These are phyloP conservation scores for Aspergillus hortae DNA, from an alignment of 2,329 filamentous ascomycete genomes.

Conservation along the genomic window DNA sequence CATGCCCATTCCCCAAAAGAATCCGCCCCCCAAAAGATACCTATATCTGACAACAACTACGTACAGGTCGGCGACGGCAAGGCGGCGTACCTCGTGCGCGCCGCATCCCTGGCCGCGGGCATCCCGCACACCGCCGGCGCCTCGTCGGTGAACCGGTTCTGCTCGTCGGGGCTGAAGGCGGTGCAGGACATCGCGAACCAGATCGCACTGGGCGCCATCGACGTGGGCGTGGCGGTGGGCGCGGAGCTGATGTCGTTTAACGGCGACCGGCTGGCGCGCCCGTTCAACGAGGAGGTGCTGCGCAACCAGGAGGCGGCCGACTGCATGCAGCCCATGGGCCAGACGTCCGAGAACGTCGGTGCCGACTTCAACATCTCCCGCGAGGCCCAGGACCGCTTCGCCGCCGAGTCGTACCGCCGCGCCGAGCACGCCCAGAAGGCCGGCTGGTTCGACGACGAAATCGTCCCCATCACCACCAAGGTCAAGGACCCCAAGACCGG, in stretches of 20 bases:
- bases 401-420: slow-evolving; percentile 80
- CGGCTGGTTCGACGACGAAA: slow-evolving; percentile 91
- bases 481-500: slow-evolving; percentile 81
- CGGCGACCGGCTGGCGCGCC: slow-evolving; percentile 65
- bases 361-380: slow-evolving; percentile 82
- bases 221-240: slow-evolving; percentile 81
- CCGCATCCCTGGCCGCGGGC: slow-evolving; percentile 82
- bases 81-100: slow-evolving; percentile 86
- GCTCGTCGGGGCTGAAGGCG: slow-evolving; percentile 92
- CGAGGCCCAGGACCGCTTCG: slow-evolving; percentile 77
- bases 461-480: slow-evolving; percentile 77
- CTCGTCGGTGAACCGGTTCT: slow-evolving; percentile 89
- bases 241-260: slow-evolving; percentile 82
- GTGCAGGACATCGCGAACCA: slow-evolving; percentile 91
- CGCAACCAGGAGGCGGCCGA: slow-evolving; percentile 74
- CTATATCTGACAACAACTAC: neutral
- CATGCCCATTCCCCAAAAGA: slow-evolving; percentile 9
- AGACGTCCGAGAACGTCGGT: slow-evolving; percentile 94
- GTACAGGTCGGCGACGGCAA: slow-evolving; percentile 57
- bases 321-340: slow-evolving; percentile 94
- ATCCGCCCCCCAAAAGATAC: slow-evolving; percentile 1
- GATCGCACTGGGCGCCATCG: slow-evolving; percentile 75
- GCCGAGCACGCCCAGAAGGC: slow-evolving; percentile 88
- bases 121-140: slow-evolving; percentile 86
- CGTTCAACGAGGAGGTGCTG: slow-evolving; percentile 75